A percentile compares a stretch with the other conserved stretches of the same genome.
phyloP scores from a whole-genome alignment of 2,329 filamentous ascomycete species.

The Fusarium setosum region DNA sequence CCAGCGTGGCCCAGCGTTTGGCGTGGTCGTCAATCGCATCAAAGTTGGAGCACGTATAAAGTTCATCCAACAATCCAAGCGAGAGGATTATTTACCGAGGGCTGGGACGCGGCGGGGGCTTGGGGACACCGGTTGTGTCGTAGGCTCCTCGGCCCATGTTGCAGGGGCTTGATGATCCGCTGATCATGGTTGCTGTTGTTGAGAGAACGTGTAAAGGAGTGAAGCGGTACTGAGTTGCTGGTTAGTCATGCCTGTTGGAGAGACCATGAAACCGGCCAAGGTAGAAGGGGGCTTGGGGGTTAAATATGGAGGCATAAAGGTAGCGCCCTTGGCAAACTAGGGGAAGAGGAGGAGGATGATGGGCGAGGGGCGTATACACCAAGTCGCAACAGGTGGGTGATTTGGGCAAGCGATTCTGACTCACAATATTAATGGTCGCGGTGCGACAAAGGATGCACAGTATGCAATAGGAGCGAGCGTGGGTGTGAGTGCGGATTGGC shows the following conservation, averaged over 20 bases:
- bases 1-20: conserved; percentile 34
- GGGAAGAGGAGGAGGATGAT: too few species aligned
- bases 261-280: neutral
- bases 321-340: neutral
- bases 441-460: conserved; percentile 42
- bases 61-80: conserved; percentile 35
- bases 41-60: conserved; percentile 23
- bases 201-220: conserved; percentile 11
- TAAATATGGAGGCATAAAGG: conserved; percentile 9
- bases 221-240: conserved; percentile 13
- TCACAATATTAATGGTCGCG: conserved; percentile 47
- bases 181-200: conserved; percentile 50
- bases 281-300: neutral
- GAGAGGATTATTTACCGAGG: conserved; percentile 47
- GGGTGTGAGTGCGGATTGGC: conserved; percentile 37
- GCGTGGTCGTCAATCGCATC: conserved; percentile 33
- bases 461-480: too few species aligned
- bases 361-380: too few species aligned
- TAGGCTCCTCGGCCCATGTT: conserved; percentile 65
- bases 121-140: conserved; percentile 62
- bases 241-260: conserved; percentile 27
- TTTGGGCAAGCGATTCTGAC: conserved; percentile 47
- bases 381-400: conserved; percentile 11
- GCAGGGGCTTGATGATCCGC: conserved; percentile 47
- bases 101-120: conserved; percentile 58